These are phyloP conservation scores for Gaertneriomyces semiglobifer DNA, from an alignment of 192 early-diverging fungal species.

Conservation along the genomic window DNA sequence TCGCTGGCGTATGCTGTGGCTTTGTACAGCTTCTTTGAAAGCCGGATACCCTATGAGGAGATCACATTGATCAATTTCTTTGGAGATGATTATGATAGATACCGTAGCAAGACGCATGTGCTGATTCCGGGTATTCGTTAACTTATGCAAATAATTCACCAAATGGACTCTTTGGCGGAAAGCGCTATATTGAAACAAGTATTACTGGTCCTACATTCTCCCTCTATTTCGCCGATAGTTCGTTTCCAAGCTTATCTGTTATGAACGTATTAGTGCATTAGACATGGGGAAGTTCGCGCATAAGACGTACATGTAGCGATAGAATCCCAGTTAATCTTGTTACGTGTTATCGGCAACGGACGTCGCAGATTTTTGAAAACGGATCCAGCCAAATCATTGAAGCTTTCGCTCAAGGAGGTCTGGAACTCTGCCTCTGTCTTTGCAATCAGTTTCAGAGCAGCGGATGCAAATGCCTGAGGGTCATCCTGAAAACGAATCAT, in stretches of 20 bases:
- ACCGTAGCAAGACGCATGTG: constrained; percentile 60
- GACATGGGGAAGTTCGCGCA: background rate
- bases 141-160: background rate
- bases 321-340: constrained; percentile 93
- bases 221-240: constrained; percentile 41
- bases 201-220: background rate
- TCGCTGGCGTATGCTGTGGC: constrained; percentile 60
- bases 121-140: constrained; percentile 55
- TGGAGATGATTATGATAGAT: constrained; percentile 70
- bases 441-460: constrained; percentile 64
- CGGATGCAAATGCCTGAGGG: constrained; percentile 40
- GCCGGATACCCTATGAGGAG: constrained; percentile 80
- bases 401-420: constrained; percentile 75
- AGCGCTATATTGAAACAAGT: no score
- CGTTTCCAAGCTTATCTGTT: constrained; percentile 50
- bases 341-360: constrained; percentile 84
- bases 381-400: constrained; percentile 73
- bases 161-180: background rate
- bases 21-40: constrained; percentile 71
- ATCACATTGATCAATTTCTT: constrained; percentile 70
- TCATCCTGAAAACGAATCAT: constrained; percentile 28
- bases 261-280: background rate
- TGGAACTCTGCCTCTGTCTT: constrained; percentile 81
- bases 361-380: constrained; percentile 90
- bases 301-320: constrained; percentile 57